Base-by-base conservation (phyloP, 805 yeast genomes). In the Kregervanrija pseudodelftensis region DNA sequence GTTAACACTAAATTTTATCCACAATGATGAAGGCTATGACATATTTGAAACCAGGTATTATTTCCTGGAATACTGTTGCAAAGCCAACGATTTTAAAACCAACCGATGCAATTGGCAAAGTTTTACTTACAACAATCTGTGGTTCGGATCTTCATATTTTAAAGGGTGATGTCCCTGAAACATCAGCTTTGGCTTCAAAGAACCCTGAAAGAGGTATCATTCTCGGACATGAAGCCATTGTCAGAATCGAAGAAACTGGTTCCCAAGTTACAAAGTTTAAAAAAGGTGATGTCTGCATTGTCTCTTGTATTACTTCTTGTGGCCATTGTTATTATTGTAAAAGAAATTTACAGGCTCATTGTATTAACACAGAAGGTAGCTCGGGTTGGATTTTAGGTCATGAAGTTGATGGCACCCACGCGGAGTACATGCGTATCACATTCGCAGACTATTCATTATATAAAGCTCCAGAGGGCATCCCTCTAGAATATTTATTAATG, bases 341-440 rank as follows among this genome's bases (percentile, higher is more conserved):
- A 48, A 74, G 66, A 53, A 66, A 75, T 52, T 66, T 80, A 48
- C 82, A 82, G 60, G 74, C 82, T 8, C 83, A 79, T 59, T 79
- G 83, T 72, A 56, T 58, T 14, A 71, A 72, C 40, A 53, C 53
- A 16, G 61, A 52, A 30, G 61, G 61, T 43, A 48, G 54, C 2
- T 79, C 79, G 45, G 77, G 77, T 14, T 73, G 79, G 79, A 58
- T 67, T 31, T 55, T 73, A 36, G 79, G 79, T 34, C 79, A 78
- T 49, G 70, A 68, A 49, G 81, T 83, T 43, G 76, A 80, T 48
- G 88, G 88, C 36, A 80, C 87, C 7, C 82, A 81, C 58, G 78
- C 85, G 41, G 82, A 77, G 54, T 77, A 65, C 56, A 74, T 69
- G 51, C 71, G 81, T 57, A 69, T 77, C 40, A 83, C 81, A 37